phyloP scores from a whole-genome alignment of 768 basidiomycete species.

The Tricholoma terreum region DNA sequence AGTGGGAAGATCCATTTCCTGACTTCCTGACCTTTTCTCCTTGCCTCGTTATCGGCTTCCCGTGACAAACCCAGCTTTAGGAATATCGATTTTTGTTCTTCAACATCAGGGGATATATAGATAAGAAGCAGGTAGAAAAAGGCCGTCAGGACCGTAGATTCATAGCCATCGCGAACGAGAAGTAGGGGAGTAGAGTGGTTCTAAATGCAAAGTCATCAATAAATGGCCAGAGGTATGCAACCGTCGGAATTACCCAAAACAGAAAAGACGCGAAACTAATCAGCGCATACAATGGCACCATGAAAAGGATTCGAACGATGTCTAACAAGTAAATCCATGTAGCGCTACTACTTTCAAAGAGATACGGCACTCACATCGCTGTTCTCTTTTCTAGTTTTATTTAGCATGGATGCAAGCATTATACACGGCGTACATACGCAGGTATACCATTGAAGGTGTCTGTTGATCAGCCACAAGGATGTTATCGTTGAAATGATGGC shows the following conservation, averaged over 20 bases:
- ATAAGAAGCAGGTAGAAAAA: conserved; percentile 77
- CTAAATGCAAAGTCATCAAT: conserved; percentile 28
- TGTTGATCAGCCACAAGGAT: conserved; percentile 74
- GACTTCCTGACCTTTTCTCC: conserved; percentile 40
- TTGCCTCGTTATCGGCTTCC: conserved; percentile 45
- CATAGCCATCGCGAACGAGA: conserved; percentile 71
- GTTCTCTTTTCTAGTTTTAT: conserved; percentile 55
- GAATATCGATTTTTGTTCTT: conserved; percentile 61
- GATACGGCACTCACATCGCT: conserved; percentile 48
- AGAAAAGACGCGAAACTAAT: conserved; percentile 68
- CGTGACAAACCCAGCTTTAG: conserved; percentile 54
- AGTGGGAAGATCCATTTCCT: conserved; percentile 72
- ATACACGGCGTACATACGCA: conserved; percentile 43
- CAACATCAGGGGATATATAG: conserved; percentile 62
- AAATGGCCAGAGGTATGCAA: background rate
- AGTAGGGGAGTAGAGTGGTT: conserved; percentile 68
- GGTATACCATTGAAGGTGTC: conserved; percentile 71
- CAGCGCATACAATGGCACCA: conserved; percentile 74
- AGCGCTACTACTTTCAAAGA: background rate
- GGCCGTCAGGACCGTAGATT: conserved; percentile 69
- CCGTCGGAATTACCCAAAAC: conserved; percentile 54
- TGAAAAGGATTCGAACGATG: conserved; percentile 70
- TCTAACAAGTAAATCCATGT: conserved; percentile 35
- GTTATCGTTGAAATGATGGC: conserved; percentile 49
- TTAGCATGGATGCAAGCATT: background rate